phyloP scores from a whole-genome alignment of 768 basidiomycete species.

The Sporobolomyces phaffii region DNA sequence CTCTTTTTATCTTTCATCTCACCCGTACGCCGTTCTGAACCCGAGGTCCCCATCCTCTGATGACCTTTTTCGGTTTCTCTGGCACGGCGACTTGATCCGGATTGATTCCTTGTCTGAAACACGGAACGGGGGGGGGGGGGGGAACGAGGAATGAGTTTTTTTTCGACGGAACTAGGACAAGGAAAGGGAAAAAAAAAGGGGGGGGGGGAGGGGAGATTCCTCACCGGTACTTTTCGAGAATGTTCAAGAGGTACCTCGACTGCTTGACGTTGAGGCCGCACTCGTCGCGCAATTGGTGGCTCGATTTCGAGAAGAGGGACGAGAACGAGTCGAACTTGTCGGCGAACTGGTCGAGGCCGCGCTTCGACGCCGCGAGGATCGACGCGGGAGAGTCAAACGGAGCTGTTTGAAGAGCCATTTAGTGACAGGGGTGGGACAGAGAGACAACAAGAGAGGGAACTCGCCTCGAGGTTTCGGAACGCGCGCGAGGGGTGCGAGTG shows the following conservation, averaged over 20 bases:
- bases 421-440: background rate
- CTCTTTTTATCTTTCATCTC: conserved; percentile 2
- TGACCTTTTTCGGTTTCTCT: background rate
- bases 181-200: background rate
- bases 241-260: conserved; percentile 2
- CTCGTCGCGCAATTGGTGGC: background rate
- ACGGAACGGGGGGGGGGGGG: background rate
- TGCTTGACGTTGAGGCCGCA: conserved; percentile 4
- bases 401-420: background rate
- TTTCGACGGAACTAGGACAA: no score
- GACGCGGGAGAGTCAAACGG: background rate
- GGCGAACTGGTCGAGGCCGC: background rate
- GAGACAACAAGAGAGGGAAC: background rate
- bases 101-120: conserved; percentile 10
- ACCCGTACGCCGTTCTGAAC: conserved; percentile 6
- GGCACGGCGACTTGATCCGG: conserved; percentile 2
- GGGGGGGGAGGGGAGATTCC: background rate
- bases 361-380: background rate
- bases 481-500: background rate
- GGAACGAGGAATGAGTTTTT: background rate
- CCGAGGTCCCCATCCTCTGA: conserved; percentile 6
- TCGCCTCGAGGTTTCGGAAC: conserved; percentile 10
- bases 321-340: background rate
- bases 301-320: background rate
- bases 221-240: conserved; percentile 6